Percentiles rank a stretch among this genome's conserved stretches.
Evolutionary conservation across 2,329 filamentous ascomycete genomes (phyloP).

Genomic region (Kalaharituber pfeilii): DNA sequence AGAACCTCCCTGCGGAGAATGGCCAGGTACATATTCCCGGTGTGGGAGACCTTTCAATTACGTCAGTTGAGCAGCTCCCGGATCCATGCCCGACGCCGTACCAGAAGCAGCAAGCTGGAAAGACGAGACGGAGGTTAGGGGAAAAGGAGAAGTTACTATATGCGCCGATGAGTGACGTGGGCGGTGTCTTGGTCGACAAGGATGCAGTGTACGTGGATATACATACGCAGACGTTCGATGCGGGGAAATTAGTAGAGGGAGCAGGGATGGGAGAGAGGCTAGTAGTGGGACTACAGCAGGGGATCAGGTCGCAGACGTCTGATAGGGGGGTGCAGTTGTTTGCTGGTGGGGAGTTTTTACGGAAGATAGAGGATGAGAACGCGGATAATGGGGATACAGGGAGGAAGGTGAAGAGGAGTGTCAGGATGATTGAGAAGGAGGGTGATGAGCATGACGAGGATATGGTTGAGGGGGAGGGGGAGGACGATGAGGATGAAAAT

Average conservation of each 20-base stretch:
- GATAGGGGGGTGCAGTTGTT: conserved; percentile 76
- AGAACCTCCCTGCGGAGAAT: conserved; percentile 73
- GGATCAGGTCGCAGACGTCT: conserved; percentile 36
- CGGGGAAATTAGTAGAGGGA: conserved; percentile 39
- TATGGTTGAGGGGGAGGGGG: conserved; percentile 35
- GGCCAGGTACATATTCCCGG: conserved; percentile 85
- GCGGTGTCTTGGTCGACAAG: conserved; percentile 86
- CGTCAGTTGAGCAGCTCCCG: conserved; percentile 68
- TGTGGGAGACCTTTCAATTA: conserved; percentile 71
- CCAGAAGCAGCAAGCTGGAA: conserved; percentile 64
- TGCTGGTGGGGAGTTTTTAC: conserved; percentile 53
- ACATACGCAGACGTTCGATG: conserved; percentile 55
- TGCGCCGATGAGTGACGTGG: conserved; percentile 95
- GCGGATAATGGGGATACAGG: conserved; percentile 43
- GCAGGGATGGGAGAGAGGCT: conserved; percentile 89
- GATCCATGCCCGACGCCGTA: conserved; percentile 90
- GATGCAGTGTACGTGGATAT: conserved; percentile 84
- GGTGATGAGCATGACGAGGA: conserved; percentile 42
- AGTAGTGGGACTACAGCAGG: conserved; percentile 62
- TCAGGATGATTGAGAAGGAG: conserved; percentile 35
- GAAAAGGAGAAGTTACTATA: conserved; percentile 96
- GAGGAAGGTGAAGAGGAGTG: conserved; percentile 37
- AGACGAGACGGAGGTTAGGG: conserved; percentile 52
- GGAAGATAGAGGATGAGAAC: conserved; percentile 30
- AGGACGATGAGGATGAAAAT: conserved; percentile 38